phyloP scores from a whole-genome alignment of 2,329 filamentous ascomycete genomes.

The Neoarthrinium moseri region DNA sequence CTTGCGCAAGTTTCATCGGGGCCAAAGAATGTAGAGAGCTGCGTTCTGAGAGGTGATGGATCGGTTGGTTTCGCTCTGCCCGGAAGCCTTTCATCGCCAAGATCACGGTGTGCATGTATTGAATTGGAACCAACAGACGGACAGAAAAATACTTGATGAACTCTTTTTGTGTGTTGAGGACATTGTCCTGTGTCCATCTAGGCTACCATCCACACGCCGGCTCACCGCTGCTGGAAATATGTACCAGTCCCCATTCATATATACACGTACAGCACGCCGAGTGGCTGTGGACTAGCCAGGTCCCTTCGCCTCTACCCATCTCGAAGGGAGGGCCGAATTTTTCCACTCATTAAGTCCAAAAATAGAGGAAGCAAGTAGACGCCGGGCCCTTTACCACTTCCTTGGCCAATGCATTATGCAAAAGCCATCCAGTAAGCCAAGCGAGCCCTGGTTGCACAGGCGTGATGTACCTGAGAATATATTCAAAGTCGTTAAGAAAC shows the following conservation, averaged over 20 bases:
- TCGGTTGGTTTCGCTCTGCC: no score
- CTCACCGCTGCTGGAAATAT: not conserved
- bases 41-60: no score
- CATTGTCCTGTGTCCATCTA: no score
- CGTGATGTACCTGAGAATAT: not conserved
- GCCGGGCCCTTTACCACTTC: not conserved
- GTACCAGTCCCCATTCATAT: slow-evolving; percentile 2
- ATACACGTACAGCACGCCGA: slow-evolving; percentile 2
- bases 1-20: no score
- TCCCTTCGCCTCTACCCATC: not conserved
- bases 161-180: no score
- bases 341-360: not conserved
- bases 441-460: not conserved
- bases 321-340: not conserved
- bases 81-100: no score
- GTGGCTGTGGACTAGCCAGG: not conserved
- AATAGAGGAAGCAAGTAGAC: not conserved
- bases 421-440: not conserved
- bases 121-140: no score
- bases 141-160: no score
- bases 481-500: not conserved
- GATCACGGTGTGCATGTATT: no score
- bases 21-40: no score
- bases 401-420: not conserved
- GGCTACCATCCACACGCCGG: not conserved